Evolutionary conservation across 768 basidiomycete species (phyloP), one percentile per base, ranked within the genome.

Genomic region (Pulveroboletus sp.): DNA sequence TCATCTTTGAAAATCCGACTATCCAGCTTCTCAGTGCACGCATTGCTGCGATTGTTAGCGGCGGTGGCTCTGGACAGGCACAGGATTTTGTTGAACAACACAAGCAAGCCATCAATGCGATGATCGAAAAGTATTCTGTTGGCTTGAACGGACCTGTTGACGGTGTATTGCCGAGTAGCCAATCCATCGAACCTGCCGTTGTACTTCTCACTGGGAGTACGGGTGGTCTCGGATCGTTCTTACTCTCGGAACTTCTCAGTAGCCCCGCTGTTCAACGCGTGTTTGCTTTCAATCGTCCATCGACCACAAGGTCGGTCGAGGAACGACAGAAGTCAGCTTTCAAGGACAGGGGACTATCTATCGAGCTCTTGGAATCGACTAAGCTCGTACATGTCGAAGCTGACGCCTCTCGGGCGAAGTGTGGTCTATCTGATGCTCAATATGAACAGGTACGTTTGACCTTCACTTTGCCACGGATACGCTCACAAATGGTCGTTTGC

Each of bases 161-260:
- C 17, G 52, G 51, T 13, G 20, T 57, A n/a, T 34, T 52, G 17
- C 49, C 42, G 4, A 53, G 35, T 17, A 49, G 25, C 32, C 43
- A 43, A 14, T 16, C 11, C 12, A 32, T 35, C 12, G 52, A 56
- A 14, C 40, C 45, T 12, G 56, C 56, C 0, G 66, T 68, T 0
- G 66, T 75, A 1, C 53, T 72, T 8, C 51, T 75, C 27, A 75
- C 74, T 0, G 74, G 73, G 9, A 62, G 66, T 5, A 75, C 75
- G 1, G 74, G 74, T 4, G 65, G 61, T n/a, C 60, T 75, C 4
- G 75, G 75, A 12, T 66, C 69, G 1, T 63, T 70, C 40, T 47
- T 73, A 4, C 66, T 74, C 7, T 60, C 56, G 0, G 48, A 56
- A 7, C 64, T 75, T 8, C 43, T 70, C 10, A 25, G 43, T 6